Conservation (phyloP, 331 rosid genomes). For the Rhamnella rubrinervis region DNA sequence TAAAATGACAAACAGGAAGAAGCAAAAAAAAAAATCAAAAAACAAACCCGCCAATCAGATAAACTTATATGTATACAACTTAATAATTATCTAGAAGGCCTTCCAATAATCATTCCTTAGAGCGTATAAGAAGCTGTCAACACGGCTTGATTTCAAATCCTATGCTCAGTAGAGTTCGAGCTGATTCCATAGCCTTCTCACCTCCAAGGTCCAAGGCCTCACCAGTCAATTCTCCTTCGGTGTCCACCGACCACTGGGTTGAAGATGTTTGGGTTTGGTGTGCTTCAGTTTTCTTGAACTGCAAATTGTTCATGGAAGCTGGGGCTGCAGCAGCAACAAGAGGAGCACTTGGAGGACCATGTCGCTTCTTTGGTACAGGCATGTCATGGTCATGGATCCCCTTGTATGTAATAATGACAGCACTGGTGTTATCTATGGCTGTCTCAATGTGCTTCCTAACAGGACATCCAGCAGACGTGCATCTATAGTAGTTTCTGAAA, state of each 20-base stretch:
- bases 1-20: neutral
- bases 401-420: slow-evolving; percentile 81
- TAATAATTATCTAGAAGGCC: slow-evolving; percentile 25
- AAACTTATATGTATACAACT: slow-evolving; percentile 36
- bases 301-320: slow-evolving; percentile 63
- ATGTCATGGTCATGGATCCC: slow-evolving; percentile 93
- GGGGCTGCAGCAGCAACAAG: slow-evolving; percentile 93
- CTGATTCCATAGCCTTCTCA: slow-evolving; percentile 97
- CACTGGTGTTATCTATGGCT: slow-evolving; percentile 66
- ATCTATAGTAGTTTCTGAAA: slow-evolving; percentile 94
- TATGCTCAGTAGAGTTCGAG: slow-evolving; percentile 92
- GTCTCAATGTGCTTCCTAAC: slow-evolving; percentile 82
- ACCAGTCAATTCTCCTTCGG: slow-evolving; percentile 81
- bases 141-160: slow-evolving; percentile 98
- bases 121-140: slow-evolving; percentile 35
- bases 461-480: slow-evolving; percentile 99
- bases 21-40: slow-evolving; percentile 7
- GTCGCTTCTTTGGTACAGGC: slow-evolving; percentile 98
- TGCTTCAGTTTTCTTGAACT: slow-evolving; percentile 39
- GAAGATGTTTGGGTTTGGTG: slow-evolving; percentile 41
- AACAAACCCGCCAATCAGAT: slow-evolving; percentile 41
- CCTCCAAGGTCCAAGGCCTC: slow-evolving; percentile 84
- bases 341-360: slow-evolving; percentile 83
- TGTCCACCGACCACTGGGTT: slow-evolving; percentile 83
- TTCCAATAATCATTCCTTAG: slow-evolving; percentile 14